Percentiles rank a stretch among this genome's conserved stretches.
These are phyloP conservation scores for Debaryomyces castellii DNA, from an alignment of 805 yeast species.

Conservation along the genomic window DNA sequence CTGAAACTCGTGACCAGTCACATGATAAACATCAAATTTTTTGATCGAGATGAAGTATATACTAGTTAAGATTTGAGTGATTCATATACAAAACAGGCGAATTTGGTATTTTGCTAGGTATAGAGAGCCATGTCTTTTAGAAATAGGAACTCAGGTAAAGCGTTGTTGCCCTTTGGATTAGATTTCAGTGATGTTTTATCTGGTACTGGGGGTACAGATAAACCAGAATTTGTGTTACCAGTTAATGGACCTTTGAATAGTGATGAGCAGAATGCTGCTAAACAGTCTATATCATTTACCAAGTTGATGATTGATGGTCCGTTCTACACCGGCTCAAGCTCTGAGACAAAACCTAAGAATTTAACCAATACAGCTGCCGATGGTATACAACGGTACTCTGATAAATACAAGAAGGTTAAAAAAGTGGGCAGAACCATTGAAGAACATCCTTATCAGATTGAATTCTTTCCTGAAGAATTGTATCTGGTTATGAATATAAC, in stretches of 20 bases:
- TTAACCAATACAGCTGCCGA: constrained; percentile 37
- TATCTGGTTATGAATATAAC: constrained; percentile 67
- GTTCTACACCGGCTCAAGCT: constrained; percentile 58
- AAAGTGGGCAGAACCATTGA: constrained; percentile 69
- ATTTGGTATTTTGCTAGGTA: background rate
- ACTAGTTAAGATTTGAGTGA: background rate
- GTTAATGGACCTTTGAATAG: constrained; percentile 58
- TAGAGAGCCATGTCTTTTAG: constrained; percentile 52
- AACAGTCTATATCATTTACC: constrained; percentile 54
- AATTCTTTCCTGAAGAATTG: constrained; percentile 76
- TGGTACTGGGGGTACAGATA: constrained; percentile 33
- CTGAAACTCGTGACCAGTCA: background rate
- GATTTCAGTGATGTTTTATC: constrained; percentile 59
- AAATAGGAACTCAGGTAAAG: constrained; percentile 45
- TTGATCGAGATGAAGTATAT: background rate
- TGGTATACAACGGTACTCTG: constrained; percentile 81
- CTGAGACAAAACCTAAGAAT: constrained; percentile 23
- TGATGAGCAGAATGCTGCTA: constrained; percentile 51
- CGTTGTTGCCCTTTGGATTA: constrained; percentile 67
- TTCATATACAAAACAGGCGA: background rate
- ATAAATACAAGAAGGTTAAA: constrained; percentile 69
- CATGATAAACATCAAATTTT: background rate
- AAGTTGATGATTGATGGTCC: constrained; percentile 62
- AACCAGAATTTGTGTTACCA: constrained; percentile 55
- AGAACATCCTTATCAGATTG: constrained; percentile 72